A percentile compares a stretch with the other conserved stretches of the same genome.
Evolutionary conservation across 2,329 filamentous ascomycete species (phyloP).

Genomic region (Aschersonia sp.): DNA sequence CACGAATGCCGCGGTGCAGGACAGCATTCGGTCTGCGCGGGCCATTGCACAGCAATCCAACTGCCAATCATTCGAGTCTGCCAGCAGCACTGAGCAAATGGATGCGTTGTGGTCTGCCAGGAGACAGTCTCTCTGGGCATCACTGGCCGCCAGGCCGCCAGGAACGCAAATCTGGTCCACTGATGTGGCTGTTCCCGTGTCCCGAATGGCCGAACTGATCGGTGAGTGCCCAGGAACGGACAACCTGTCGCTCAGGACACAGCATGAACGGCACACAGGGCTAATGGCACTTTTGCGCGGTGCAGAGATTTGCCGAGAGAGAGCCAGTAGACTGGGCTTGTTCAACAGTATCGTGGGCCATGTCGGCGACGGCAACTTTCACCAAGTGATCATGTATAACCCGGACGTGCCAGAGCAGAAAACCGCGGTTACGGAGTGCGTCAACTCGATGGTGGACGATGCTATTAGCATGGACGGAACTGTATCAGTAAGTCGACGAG

Average conservation of each 20-base stretch:
- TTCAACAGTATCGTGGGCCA: slow-evolving; percentile 55
- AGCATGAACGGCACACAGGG: too few species aligned
- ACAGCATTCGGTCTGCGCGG: slow-evolving; percentile 41
- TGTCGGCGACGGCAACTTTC: slow-evolving; percentile 63
- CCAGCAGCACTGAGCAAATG: slow-evolving; percentile 47
- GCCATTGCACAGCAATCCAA: slow-evolving; percentile 32
- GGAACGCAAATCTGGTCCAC: slow-evolving; percentile 61
- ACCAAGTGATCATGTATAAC: slow-evolving; percentile 31
- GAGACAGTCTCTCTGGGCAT: slow-evolving; percentile 61
- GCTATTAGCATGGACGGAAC: slow-evolving; percentile 59
- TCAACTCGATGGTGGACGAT: slow-evolving; percentile 55
- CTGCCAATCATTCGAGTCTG: slow-evolving; percentile 53
- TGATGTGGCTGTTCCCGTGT: slow-evolving; percentile 67
- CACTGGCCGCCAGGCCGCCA: slow-evolving; percentile 48
- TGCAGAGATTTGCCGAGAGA: slow-evolving; percentile 46
- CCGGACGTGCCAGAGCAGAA: slow-evolving; percentile 41
- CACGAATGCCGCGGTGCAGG: slow-evolving; percentile 44
- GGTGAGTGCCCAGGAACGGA: slow-evolving; percentile 8
- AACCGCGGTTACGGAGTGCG: slow-evolving; percentile 38
- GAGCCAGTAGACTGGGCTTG: slow-evolving; percentile 47
- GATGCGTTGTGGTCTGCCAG: slow-evolving; percentile 60
- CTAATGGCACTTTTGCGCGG: too few species aligned
- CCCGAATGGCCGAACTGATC: slow-evolving; percentile 55
- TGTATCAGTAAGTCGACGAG: slow-evolving; percentile 35
- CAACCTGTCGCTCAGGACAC: too few species aligned